phyloP scores from a whole-genome alignment of 2,329 filamentous ascomycete species.

The Xylaria sp. region DNA sequence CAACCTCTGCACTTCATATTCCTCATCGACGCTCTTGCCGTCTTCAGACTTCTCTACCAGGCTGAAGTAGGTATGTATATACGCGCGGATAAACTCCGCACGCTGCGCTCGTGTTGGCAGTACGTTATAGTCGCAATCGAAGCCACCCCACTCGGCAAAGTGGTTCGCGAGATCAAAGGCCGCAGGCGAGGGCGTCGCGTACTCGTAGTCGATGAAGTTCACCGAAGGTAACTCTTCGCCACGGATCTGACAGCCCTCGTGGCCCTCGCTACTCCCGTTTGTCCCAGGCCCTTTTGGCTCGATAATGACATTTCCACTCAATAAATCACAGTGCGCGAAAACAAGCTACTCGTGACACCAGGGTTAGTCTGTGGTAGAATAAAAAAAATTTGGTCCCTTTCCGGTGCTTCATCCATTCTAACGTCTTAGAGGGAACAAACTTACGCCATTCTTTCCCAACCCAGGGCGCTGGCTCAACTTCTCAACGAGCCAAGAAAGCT shows the following conservation, averaged over 20 bases:
- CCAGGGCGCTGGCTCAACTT: constrained; percentile 82
- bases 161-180: constrained; percentile 98
- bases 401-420: background rate
- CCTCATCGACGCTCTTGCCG: constrained; percentile 54
- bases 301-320: constrained; percentile 97
- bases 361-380: background rate
- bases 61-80: constrained; percentile 78
- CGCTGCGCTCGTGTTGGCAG: constrained; percentile 83
- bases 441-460: constrained; percentile 78
- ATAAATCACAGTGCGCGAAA: constrained; percentile 93
- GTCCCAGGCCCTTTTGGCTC: constrained; percentile 60
- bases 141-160: constrained; percentile 98
- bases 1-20: constrained; percentile 74
- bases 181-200: constrained; percentile 91
- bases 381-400: background rate
- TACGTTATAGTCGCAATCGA: constrained; percentile 89
- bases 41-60: constrained; percentile 54
- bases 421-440: constrained; percentile 48
- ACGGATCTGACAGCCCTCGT: constrained; percentile 45
- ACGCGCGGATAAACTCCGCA: constrained; percentile 83
- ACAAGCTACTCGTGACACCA: constrained; percentile 68
- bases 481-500: constrained; percentile 75
- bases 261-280: constrained; percentile 46
- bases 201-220: constrained; percentile 98
- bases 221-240: constrained; percentile 61